Percentiles rank a stretch among this genome's conserved stretches.
Conservation (phyloP, 2,329 filamentous ascomycete genomes). For the Hymenotorrendiella dingleyae region DNA sequence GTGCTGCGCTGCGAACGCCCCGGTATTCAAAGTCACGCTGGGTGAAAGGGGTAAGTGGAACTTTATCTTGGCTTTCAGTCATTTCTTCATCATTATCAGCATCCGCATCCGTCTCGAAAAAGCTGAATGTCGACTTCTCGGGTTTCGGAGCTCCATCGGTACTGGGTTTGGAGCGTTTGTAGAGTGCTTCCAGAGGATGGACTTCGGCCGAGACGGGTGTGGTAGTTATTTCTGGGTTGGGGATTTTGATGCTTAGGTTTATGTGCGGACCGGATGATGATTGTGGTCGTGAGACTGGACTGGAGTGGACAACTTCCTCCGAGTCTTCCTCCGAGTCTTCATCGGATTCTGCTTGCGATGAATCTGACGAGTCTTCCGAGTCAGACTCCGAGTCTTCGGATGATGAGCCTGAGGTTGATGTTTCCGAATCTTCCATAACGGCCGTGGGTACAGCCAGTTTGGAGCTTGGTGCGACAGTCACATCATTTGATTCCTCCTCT, state of each 20-base stretch:
- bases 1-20: conserved; percentile 77
- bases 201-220: conserved; percentile 41
- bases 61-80: conserved; percentile 38
- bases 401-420: conserved; percentile 25
- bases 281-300: conserved; percentile 18
- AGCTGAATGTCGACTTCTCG: conserved; percentile 64
- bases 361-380: conserved; percentile 3
- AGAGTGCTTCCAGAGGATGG: conserved; percentile 87
- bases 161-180: conserved; percentile 61
- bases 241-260: conserved; percentile 46
- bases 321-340: conserved; percentile 5
- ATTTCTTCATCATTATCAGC: conserved; percentile 36
- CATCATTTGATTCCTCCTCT: conserved; percentile 18
- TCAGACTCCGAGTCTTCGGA: conserved; percentile 11
- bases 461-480: neutral
- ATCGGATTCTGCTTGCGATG: conserved; percentile 3
- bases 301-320: conserved; percentile 14
- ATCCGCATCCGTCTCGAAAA: conserved; percentile 57
- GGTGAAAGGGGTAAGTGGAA: conserved; percentile 78
- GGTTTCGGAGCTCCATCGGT: conserved; percentile 34
- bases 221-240: conserved; percentile 32
- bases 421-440: conserved; percentile 11
- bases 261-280: conserved; percentile 46
- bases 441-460: neutral
- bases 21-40: conserved; percentile 71